Evolutionary conservation across 129 eudicot genomes (phyloP), one percentile per base, ranked within the genome.

Genomic region (Ambrosia trifida): DNA sequence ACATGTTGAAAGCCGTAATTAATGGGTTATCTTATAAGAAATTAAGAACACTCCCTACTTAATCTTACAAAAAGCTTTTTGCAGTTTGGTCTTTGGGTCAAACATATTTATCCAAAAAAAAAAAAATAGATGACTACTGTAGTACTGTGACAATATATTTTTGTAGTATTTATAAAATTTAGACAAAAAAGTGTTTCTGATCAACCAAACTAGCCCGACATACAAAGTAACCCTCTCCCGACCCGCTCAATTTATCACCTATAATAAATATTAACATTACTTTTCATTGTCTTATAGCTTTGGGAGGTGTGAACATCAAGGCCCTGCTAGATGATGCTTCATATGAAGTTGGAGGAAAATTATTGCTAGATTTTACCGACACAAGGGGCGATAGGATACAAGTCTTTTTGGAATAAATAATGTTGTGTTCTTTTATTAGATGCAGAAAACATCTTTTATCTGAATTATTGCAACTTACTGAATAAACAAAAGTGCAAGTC

Each of bases 281-380:
- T 13, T 40, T 20, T 44, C 17, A 20, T 36, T 53, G 68, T 31
- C 24, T 33, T 33, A 51, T 85, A 94, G 98, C 98, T 69, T 71
- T 94, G 65, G 98, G 81, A 40, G 97, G 96, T 36, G 87, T 94
- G 63, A 87, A 94, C 80, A 80, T 94, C 70, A 94, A 87, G 90
- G 86, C 67, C 8, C 62, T 94, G 19, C 43, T 94, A 64, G 96
- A 85, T 64, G 89, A 89, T 46, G 89, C 96, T 33, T 78, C 88
- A 31, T 74, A 20, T 57, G 95, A 86, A 77, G 75, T 72, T 24
- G 92, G 96, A 78, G 98, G 97, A 69, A 89, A 85, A 81, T 79
- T 83, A 46, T 79, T 90, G 81, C 67, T 94, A 53, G 98, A 94
- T 79, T 94, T 94, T 47, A 85, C 64, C 4, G 98, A 94, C 72